phyloP scores from a whole-genome alignment of 1,284 basidiomycete species.

The Pholiota adiposa region DNA sequence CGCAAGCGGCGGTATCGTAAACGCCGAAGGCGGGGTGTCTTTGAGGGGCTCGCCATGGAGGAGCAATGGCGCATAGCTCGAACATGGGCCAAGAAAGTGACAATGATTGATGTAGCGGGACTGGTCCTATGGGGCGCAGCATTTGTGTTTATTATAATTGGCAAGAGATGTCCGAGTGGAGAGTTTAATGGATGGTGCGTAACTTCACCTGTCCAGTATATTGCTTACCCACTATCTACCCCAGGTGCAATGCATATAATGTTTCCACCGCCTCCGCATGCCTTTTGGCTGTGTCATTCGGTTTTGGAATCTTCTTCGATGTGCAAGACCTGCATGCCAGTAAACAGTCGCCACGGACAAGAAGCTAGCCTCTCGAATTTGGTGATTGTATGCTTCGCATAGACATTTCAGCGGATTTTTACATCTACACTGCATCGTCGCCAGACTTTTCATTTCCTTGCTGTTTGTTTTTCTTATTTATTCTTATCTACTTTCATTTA shows the following conservation, averaged over 20 bases:
- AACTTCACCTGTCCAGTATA: neutral
- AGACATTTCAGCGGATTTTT: neutral
- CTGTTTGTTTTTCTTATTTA: too few species aligned
- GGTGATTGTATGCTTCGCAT: neutral
- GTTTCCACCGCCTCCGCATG: slow-evolving; percentile 63
- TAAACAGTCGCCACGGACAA: slow-evolving; percentile 51
- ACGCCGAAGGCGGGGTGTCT: slow-evolving; percentile 50
- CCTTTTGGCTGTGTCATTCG: slow-evolving; percentile 57
- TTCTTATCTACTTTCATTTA: neutral
- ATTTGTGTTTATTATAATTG: slow-evolving; percentile 63
- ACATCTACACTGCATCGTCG: neutral
- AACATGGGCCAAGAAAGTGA: slow-evolving; percentile 53
- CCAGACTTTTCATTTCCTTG: neutral
- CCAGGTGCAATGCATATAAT: slow-evolving; percentile 75
- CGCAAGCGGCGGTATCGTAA: slow-evolving; percentile 34
- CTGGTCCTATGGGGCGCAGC: slow-evolving; percentile 59
- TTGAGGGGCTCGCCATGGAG: slow-evolving; percentile 67
- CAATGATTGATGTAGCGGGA: slow-evolving; percentile 52
- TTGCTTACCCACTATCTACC: slow-evolving; percentile 8
- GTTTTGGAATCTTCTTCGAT: slow-evolving; percentile 62
- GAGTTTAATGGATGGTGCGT: slow-evolving; percentile 66
- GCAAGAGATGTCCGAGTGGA: slow-evolving; percentile 65
- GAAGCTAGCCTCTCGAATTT: slow-evolving; percentile 19
- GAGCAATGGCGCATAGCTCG: slow-evolving; percentile 62
- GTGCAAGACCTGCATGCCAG: slow-evolving; percentile 67